Percentiles rank a stretch among this genome's conserved stretches.
These are phyloP conservation scores for Pseudozyma hubeiensis DNA, from an alignment of 1,284 basidiomycete species.

Conservation along the genomic window DNA sequence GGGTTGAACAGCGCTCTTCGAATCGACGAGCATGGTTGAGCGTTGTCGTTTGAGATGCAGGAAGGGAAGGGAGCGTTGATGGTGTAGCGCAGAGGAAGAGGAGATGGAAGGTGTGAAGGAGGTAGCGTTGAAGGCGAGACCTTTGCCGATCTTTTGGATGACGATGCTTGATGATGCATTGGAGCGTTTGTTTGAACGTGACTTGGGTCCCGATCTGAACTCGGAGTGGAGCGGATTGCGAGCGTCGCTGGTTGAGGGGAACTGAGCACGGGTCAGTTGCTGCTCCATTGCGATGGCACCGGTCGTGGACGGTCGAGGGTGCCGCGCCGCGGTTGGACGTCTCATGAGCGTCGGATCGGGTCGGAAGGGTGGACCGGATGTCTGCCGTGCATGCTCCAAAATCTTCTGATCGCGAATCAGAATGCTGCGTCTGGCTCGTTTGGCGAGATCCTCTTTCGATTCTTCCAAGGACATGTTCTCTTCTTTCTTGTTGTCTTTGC, in stretches of 20 bases:
- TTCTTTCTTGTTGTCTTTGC: no score
- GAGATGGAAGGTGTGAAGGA: not conserved
- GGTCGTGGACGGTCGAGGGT: not conserved
- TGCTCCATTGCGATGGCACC: no score
- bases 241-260: not conserved
- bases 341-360: not conserved
- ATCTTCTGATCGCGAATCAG: conserved; percentile 15
- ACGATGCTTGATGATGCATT: not conserved
- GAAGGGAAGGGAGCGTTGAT: no score
- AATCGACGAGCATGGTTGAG: no score
- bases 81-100: no score
- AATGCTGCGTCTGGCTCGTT: conserved; percentile 7
- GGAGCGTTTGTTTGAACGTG: not conserved
- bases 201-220: no score
- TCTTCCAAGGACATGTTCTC: not conserved
- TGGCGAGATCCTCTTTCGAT: not conserved
- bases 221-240: no score
- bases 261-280: not conserved
- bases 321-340: not conserved
- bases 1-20: no score
- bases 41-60: not conserved
- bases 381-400: conserved; percentile 7
- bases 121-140: conserved; percentile 10
- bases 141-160: conserved; percentile 26
- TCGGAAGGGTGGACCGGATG: conserved; percentile 1